Percentiles rank a stretch among this genome's conserved stretches.
Conservation (phyloP, 2,329 filamentous ascomycete genomes). For the Tolypocladium tropicale region DNA sequence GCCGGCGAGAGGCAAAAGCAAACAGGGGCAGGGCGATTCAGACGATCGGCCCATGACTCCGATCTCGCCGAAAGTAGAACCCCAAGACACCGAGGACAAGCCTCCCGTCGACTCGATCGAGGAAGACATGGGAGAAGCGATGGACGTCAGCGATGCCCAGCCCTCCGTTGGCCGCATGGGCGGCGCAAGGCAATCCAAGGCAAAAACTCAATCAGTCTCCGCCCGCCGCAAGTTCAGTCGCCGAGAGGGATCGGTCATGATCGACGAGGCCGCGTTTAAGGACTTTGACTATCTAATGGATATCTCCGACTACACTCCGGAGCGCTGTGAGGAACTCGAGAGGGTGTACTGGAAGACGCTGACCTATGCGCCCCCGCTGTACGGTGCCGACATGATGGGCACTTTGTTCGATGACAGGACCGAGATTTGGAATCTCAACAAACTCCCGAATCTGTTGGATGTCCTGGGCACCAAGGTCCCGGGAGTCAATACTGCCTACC, state of each 20-base stretch:
- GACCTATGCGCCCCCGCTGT: conserved; percentile 88
- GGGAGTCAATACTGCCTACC: conserved; percentile 94
- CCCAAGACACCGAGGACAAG: conserved; percentile 16
- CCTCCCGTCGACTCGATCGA: conserved; percentile 41
- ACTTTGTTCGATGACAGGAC: conserved; percentile 85
- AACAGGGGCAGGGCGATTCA: conserved; percentile 26
- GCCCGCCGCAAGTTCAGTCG: conserved; percentile 80
- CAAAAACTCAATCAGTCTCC: conserved; percentile 65
- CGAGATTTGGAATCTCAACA: conserved; percentile 86
- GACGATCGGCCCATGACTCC: conserved; percentile 50
- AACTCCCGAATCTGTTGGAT: conserved; percentile 85
- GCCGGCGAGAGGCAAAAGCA: conserved; percentile 25
- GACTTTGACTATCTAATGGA: conserved; percentile 86
- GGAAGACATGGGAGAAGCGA: conserved; percentile 32
- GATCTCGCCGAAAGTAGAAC: conserved; percentile 39
- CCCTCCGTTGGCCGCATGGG: conserved; percentile 35
- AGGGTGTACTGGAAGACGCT: conserved; percentile 95
- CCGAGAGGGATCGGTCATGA: conserved; percentile 63
- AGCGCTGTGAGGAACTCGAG: conserved; percentile 90
- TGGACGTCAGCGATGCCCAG: conserved; percentile 33
- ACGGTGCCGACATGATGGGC: conserved; percentile 92
- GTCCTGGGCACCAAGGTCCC: conserved; percentile 92
- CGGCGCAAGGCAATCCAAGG: conserved; percentile 37
- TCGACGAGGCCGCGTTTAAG: conserved; percentile 86
- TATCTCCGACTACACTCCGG: conserved; percentile 77